Conservation (phyloP, 2,329 filamentous ascomycete species). For the Raffaelea deltoideospora region DNA sequence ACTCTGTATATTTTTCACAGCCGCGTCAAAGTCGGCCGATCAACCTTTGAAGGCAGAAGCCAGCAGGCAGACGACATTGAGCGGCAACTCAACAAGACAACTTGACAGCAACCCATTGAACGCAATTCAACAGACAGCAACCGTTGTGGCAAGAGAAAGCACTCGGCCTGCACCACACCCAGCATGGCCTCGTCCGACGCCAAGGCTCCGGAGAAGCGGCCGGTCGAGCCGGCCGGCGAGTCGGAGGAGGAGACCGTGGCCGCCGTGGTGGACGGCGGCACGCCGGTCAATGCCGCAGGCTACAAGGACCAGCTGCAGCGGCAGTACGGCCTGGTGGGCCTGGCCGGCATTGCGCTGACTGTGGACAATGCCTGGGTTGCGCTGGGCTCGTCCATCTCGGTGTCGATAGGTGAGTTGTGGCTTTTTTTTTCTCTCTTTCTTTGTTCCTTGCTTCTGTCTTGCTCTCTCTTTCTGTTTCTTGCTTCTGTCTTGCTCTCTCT, state of each 20-base stretch:
- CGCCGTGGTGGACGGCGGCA: conserved; percentile 21
- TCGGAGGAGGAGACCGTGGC: conserved; percentile 18
- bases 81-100: too few relatives aligned
- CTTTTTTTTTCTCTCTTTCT: neutral
- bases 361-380: conserved; percentile 53
- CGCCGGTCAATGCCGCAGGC: conserved; percentile 49
- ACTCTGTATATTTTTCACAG: too few relatives aligned
- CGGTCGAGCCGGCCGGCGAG: conserved; percentile 4
- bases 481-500: too few relatives aligned
- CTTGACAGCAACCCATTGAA: too few relatives aligned
- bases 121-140: too few relatives aligned
- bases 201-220: conserved; percentile 4
- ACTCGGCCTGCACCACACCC: neutral
- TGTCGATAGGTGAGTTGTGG: conserved; percentile 27
- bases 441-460: neutral
- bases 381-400: conserved; percentile 43
- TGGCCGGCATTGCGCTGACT: conserved; percentile 44
- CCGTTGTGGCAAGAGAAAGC: too few relatives aligned
- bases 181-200: neutral
- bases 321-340: conserved; percentile 44
- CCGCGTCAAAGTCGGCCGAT: too few relatives aligned
- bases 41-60: too few relatives aligned
- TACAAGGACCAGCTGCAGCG: conserved; percentile 47
- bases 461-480: too few relatives aligned
- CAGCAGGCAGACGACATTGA: too few relatives aligned